A percentile compares a stretch with the other conserved stretches of the same genome.
phyloP scores from a whole-genome alignment of 306 rosid species.

The Lupinus albus region DNA sequence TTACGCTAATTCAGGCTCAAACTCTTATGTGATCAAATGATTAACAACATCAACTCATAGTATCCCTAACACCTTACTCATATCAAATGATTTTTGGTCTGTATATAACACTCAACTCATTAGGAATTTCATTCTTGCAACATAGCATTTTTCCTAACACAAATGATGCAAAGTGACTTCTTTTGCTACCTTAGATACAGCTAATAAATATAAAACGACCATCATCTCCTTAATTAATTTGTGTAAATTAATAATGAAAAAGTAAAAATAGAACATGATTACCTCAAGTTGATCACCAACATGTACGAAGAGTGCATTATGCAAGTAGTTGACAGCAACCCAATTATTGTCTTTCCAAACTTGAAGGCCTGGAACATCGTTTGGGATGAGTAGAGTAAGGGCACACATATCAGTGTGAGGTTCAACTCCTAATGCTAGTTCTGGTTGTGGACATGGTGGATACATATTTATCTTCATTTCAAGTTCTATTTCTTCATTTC shows the following conservation, averaged over 20 bases:
- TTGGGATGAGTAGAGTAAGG: constrained; percentile 59
- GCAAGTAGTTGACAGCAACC: constrained; percentile 57
- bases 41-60: too few relatives aligned
- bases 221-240: neutral
- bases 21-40: too few relatives aligned
- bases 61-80: too few relatives aligned
- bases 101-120: too few relatives aligned
- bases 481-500: constrained; percentile 52
- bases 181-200: too few relatives aligned
- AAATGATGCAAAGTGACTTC: neutral
- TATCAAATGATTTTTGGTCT: too few relatives aligned
- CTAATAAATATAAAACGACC: too few relatives aligned
- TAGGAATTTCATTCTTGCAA: too few relatives aligned
- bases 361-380: constrained; percentile 65
- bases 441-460: constrained; percentile 78
- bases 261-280: neutral
- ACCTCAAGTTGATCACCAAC: constrained; percentile 75
- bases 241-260: neutral
- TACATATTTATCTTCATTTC: constrained; percentile 83
- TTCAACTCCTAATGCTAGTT: constrained; percentile 71
- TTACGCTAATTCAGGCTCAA: too few relatives aligned
- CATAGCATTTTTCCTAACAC: neutral
- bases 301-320: constrained; percentile 55
- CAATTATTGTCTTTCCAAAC: constrained; percentile 54
- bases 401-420: constrained; percentile 79